Evolutionary conservation across 1,284 basidiomycete genomes (phyloP).

Genomic region (Volvariella surrecta): DNA sequence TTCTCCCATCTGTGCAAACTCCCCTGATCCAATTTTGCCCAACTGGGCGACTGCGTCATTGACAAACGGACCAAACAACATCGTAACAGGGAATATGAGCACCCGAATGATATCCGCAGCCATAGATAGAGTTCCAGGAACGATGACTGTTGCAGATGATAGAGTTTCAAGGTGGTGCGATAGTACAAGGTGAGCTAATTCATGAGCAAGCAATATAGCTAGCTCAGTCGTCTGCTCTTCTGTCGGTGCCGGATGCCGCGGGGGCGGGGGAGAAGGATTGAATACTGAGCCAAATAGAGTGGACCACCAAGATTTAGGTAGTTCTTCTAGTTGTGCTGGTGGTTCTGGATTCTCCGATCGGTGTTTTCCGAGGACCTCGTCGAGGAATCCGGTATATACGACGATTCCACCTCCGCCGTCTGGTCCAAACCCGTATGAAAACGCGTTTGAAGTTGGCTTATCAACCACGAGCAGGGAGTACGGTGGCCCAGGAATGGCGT

Average conservation of each 20-base stretch:
- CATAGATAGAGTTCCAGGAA: constrained; percentile 75
- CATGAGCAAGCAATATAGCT: constrained; percentile 81
- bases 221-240: constrained; percentile 76
- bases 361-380: constrained; percentile 59
- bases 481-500: constrained; percentile 69
- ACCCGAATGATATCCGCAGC: constrained; percentile 67
- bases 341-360: constrained; percentile 9
- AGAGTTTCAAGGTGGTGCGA: constrained; percentile 87
- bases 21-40: constrained; percentile 66
- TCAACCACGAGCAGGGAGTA: constrained; percentile 84
- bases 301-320: constrained; percentile 36
- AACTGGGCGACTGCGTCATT: constrained; percentile 83
- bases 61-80: constrained; percentile 85
- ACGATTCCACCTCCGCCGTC: constrained; percentile 86
- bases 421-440: constrained; percentile 87
- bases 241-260: constrained; percentile 51
- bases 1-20: constrained; percentile 62
- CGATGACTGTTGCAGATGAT: constrained; percentile 72
- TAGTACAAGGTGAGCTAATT: constrained; percentile 80
- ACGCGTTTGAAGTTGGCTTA: constrained; percentile 73
- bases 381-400: constrained; percentile 82
- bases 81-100: constrained; percentile 78
- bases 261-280: constrained; percentile 20
- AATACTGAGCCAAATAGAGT: constrained; percentile 40
- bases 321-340: constrained; percentile 16